Evolutionary conservation across 306 rosid genomes (phyloP).

Genomic region (Arachis hypogaea): DNA sequence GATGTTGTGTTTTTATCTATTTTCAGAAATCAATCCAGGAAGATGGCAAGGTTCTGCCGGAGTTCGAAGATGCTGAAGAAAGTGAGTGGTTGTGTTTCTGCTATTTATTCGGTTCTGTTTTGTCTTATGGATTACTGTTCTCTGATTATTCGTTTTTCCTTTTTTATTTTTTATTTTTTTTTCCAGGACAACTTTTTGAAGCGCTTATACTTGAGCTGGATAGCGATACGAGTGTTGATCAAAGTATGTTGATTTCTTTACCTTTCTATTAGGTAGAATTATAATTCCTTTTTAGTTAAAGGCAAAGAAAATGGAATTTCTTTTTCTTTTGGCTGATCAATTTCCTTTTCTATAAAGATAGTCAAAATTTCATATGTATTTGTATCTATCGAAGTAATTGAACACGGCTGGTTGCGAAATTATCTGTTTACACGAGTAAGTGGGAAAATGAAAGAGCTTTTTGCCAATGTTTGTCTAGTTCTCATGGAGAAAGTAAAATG

Average conservation of each 20-base stretch:
- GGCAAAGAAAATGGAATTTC: not conserved
- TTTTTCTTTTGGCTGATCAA: not conserved
- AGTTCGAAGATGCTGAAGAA: conserved; percentile 85
- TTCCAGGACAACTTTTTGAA: conserved; percentile 72
- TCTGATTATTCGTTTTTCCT: not conserved
- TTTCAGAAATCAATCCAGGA: conserved; percentile 54
- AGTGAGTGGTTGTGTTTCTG: conserved; percentile 48
- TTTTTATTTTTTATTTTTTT: conserved; percentile 10
- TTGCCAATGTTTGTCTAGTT: conserved; percentile 16
- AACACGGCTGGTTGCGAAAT: conserved; percentile 12
- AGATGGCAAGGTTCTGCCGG: conserved; percentile 73
- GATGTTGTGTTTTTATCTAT: conserved; percentile 36
- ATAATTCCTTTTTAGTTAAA: too few species aligned
- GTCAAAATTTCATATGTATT: not conserved
- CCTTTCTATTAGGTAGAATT: not conserved
- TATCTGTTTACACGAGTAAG: not conserved
- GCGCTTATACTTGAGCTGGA: conserved; percentile 76
- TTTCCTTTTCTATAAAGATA: not conserved
- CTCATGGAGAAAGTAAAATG: conserved; percentile 20
- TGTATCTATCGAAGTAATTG: not conserved
- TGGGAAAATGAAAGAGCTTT: not conserved
- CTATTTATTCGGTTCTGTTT: conserved; percentile 19
- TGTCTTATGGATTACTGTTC: conserved; percentile 26
- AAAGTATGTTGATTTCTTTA: conserved; percentile 54
- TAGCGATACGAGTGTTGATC: conserved; percentile 55